These are phyloP conservation scores for Lentinula boryana DNA, from an alignment of 768 basidiomycete species.

Conservation along the genomic window DNA sequence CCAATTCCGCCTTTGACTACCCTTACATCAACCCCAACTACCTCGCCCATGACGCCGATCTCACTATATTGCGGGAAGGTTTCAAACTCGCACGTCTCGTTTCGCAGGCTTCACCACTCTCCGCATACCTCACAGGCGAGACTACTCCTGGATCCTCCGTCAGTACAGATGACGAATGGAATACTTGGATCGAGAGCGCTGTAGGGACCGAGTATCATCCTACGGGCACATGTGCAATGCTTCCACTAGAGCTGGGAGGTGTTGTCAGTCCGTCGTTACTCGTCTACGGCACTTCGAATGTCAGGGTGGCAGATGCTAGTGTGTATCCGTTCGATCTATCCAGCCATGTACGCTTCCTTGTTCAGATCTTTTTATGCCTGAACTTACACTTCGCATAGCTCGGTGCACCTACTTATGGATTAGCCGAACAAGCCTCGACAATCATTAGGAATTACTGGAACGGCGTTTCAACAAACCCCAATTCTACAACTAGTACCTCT, in stretches of 20 bases:
- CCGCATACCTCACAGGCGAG: slow-evolving; percentile 18
- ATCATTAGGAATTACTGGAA: slow-evolving; percentile 23
- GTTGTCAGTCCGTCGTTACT: slow-evolving; percentile 50
- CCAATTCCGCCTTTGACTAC: slow-evolving; percentile 38
- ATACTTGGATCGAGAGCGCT: slow-evolving; percentile 39
- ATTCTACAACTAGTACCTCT: slow-evolving; percentile 11
- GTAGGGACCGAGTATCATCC: slow-evolving; percentile 59
- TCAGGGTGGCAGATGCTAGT: slow-evolving; percentile 29
- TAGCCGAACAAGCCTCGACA: slow-evolving; percentile 33
- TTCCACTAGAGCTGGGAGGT: slow-evolving; percentile 45
- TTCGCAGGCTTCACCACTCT: slow-evolving; percentile 37
- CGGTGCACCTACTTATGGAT: slow-evolving; percentile 16
- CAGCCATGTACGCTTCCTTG: slow-evolving; percentile 15
- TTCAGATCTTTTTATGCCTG: background rate
- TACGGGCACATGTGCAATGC: slow-evolving; percentile 49
- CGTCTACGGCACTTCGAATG: slow-evolving; percentile 51
- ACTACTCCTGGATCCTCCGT: slow-evolving; percentile 43
- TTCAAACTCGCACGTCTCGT: slow-evolving; percentile 43
- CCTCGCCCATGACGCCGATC: slow-evolving; percentile 34
- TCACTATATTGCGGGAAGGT: slow-evolving; percentile 35
- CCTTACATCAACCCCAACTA: slow-evolving; percentile 51
- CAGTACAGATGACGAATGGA: slow-evolving; percentile 49
- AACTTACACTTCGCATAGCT: slow-evolving; percentile 6
- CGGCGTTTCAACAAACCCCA: background rate
- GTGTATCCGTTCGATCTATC: slow-evolving; percentile 19